These are phyloP conservation scores for Metschnikowia kofuensis DNA, from an alignment of 805 yeast species.

Conservation along the genomic window DNA sequence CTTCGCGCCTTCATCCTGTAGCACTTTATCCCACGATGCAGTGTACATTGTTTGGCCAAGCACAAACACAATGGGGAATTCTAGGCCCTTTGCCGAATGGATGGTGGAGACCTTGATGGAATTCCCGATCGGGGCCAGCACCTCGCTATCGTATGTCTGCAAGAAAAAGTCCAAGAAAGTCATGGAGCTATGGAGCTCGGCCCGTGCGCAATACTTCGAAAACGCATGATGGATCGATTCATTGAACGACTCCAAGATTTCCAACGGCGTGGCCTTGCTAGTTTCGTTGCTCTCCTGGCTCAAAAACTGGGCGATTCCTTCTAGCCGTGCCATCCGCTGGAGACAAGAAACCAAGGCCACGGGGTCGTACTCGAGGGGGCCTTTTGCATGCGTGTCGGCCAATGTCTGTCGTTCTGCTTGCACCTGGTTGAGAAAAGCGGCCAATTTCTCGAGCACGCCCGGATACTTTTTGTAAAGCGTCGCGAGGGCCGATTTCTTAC, in stretches of 20 bases:
- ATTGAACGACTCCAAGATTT: constrained; percentile 14
- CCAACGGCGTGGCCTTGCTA: constrained; percentile 6
- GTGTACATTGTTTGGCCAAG: constrained; percentile 12
- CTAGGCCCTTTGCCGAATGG: constrained; percentile 73
- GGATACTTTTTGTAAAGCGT: constrained; percentile 12
- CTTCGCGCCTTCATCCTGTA: constrained; percentile 1
- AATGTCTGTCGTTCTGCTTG: constrained; percentile 12
- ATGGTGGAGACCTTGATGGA: constrained; percentile 60
- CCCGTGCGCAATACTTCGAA: constrained; percentile 2
- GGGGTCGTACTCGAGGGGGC: constrained; percentile 13
- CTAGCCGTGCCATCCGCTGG: constrained; percentile 11
- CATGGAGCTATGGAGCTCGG: constrained; percentile 6
- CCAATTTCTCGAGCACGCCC: constrained; percentile 8
- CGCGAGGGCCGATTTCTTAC: not conserved
- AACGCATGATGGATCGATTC: constrained; percentile 16
- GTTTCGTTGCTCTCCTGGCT: constrained; percentile 1
- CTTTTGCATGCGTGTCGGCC: constrained; percentile 3
- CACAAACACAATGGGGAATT: constrained; percentile 66
- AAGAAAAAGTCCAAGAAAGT: constrained; percentile 40
- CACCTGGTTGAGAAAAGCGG: constrained; percentile 13
- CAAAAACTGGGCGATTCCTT: constrained; percentile 8
- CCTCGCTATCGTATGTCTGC: constrained; percentile 38
- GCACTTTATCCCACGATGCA: constrained; percentile 12
- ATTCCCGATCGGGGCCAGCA: constrained; percentile 23
- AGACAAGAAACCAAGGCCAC: constrained; percentile 11